Evolutionary conservation across 2,329 filamentous ascomycete genomes (phyloP), one percentile per base, ranked within the genome.

Genomic region (Pseudocercospora ulei): DNA sequence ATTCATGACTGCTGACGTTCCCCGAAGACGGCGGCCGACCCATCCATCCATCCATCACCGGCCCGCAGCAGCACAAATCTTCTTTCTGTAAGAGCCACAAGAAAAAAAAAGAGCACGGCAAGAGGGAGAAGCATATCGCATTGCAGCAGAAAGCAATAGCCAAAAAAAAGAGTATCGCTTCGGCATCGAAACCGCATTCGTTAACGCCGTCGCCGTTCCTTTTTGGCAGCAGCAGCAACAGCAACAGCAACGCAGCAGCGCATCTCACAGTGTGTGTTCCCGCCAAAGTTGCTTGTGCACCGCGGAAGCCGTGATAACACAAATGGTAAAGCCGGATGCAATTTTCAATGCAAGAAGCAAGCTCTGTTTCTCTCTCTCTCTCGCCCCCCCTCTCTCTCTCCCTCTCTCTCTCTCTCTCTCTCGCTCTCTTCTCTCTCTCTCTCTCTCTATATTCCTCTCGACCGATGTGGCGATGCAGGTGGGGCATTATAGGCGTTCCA

Each of bases 401-500:
- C 16, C 24, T 5, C 7, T 31, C 30, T 33, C 17, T 33, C 28
- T 30, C 9, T 30, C 17, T 14, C 16, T 19, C 19, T 23, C 19
- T 33, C 17, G 3, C 23, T 33, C 30, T 33, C 14, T 28, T n/a
- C n/a, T n/a, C 23, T 33, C 30, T 33, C 14, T 28, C 24, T 5
- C 7, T 31, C 30, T 33, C 17, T 33, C 28, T 30, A 18, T 30
- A 30, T 14, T 23, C 30, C 19, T 23, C 19, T 33, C 17, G 3
- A 23, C 18, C 30, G 18, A 18, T 31, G 23, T 28, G 36, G 20
- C 35, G 38, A 44, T 44, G 41, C 37, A 39, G 26, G 34, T 16
- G 34, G 19, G 17, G 38, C 38, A 49, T 52, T 52, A 50, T 41
- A 45, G 47, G 46, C 30, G 34, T 47, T 20, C 30, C 17, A 33